phyloP scores from a whole-genome alignment of 495 filamentous ascomycete species.

The Bryoglossum gracile region DNA sequence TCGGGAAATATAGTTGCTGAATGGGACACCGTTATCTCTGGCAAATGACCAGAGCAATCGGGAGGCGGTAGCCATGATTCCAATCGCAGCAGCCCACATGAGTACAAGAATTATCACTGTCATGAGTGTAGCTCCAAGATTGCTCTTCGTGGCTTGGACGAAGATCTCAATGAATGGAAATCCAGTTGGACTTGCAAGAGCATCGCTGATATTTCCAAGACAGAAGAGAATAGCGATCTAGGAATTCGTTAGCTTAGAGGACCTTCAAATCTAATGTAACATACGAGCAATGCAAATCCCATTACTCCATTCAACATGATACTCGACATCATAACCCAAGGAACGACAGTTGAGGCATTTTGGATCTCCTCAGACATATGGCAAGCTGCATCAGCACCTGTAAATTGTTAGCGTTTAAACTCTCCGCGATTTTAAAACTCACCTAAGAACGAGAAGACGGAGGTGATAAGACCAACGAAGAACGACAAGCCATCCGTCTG shows the following conservation, averaged over 20 bases:
- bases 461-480: slow-evolving; percentile 37
- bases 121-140: slow-evolving; percentile 36
- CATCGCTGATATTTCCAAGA: slow-evolving; percentile 33
- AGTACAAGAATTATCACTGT: slow-evolving; percentile 34
- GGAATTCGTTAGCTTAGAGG: not conserved
- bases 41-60: slow-evolving; percentile 50
- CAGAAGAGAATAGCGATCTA: slow-evolving; percentile 38
- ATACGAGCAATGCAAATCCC: slow-evolving; percentile 34
- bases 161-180: slow-evolving; percentile 49
- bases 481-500: slow-evolving; percentile 34
- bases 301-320: slow-evolving; percentile 28
- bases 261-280: not conserved
- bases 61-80: slow-evolving; percentile 42
- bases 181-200: slow-evolving; percentile 27
- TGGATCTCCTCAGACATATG: slow-evolving; percentile 41
- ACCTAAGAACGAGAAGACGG: slow-evolving; percentile 33
- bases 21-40: slow-evolving; percentile 45
- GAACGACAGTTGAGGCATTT: slow-evolving; percentile 39
- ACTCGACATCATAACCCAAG: slow-evolving; percentile 37
- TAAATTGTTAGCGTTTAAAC: not conserved
- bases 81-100: slow-evolving; percentile 35
- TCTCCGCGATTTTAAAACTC: not conserved
- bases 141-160: slow-evolving; percentile 31
- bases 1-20: slow-evolving; percentile 28
- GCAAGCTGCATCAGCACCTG: slow-evolving; percentile 21